Base-by-base conservation (phyloP, 306 rosid genomes). In the Delonix regia region DNA sequence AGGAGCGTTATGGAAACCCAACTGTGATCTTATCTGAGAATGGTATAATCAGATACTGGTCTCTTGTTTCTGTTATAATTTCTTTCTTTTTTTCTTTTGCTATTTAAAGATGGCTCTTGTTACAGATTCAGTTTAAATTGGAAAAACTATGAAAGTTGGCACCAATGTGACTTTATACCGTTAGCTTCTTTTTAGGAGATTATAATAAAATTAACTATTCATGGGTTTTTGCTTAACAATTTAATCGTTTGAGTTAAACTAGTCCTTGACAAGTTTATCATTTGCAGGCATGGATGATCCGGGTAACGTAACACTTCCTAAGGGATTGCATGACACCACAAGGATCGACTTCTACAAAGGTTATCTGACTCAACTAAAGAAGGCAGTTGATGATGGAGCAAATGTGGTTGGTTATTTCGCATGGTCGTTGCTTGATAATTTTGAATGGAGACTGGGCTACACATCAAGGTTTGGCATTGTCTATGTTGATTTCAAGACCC, bases 401-500 rank as follows among this genome's bases (percentile, higher is more conserved):
- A 90, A 92, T 69, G 86, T 90, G 39, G 14, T 75, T n/a, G 98
- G 97, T 57, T 94, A 94, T 73, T 89, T 90, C 19, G 97, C 98
- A 12, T 90, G 97, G 98, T 94, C 98, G 19, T 82, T 92, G 85
- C 93, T 94, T 0, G 98, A 94, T 82, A 94, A 94, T 88, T 92
- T 92, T 19, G 98, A 94, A 77, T 92, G 98, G 98, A 88, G 90
- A 63, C 87, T 73, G 56, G 98, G 97, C n/a, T 94, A 92, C 86
- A 92, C 95, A 9, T 94, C 97, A 62, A 90, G 98, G 70, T 94
- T 94, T 66, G 97, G 98, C 44, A 92, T 94, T 47, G 97, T 92
- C 42, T 94, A 89, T 80, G 94, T 94, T 11, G 97, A 94, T 82
- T 94, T 75, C 85, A 84, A 82, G 45, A 90, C 85, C 83, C 98